Evolutionary conservation across 2,329 filamentous ascomycete genomes (phyloP).

Genomic region (Calonectria ilicicola): DNA sequence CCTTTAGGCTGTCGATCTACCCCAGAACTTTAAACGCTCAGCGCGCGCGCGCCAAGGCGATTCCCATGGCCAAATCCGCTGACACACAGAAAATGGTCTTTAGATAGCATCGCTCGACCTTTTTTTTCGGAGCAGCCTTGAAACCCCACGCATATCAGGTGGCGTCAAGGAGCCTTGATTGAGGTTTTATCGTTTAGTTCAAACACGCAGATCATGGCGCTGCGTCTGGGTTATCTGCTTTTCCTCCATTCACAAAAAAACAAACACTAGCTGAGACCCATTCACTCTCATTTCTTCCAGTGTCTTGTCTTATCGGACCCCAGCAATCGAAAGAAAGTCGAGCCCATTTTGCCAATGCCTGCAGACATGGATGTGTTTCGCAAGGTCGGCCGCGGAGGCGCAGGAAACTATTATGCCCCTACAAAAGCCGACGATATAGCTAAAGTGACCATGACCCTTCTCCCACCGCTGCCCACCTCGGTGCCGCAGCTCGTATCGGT

Average conservation of each 20-base stretch:
- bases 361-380: slow-evolving; percentile 58
- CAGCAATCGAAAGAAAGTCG: neutral
- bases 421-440: slow-evolving; percentile 61
- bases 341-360: slow-evolving; percentile 26
- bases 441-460: slow-evolving; percentile 39
- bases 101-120: slow-evolving; percentile 35
- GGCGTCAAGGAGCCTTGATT: slow-evolving; percentile 7
- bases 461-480: neutral
- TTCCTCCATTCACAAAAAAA: slow-evolving; percentile 15
- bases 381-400: slow-evolving; percentile 71
- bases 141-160: slow-evolving; percentile 24
- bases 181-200: slow-evolving; percentile 14
- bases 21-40: slow-evolving; percentile 37
- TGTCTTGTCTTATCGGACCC: neutral
- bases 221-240: neutral
- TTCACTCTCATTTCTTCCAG: neutral
- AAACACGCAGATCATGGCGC: slow-evolving; percentile 7
- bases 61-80: slow-evolving; percentile 43
- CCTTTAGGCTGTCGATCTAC: slow-evolving; percentile 34
- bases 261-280: neutral
- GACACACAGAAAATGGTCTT: slow-evolving; percentile 42
- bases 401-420: slow-evolving; percentile 71
- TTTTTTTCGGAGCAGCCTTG: slow-evolving; percentile 20
- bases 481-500: neutral
- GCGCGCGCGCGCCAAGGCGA: slow-evolving; percentile 35